Evolutionary conservation across 1,284 basidiomycete genomes (phyloP), one percentile per base, ranked within the genome.

Genomic region (Fomitopsis pinicola): DNA sequence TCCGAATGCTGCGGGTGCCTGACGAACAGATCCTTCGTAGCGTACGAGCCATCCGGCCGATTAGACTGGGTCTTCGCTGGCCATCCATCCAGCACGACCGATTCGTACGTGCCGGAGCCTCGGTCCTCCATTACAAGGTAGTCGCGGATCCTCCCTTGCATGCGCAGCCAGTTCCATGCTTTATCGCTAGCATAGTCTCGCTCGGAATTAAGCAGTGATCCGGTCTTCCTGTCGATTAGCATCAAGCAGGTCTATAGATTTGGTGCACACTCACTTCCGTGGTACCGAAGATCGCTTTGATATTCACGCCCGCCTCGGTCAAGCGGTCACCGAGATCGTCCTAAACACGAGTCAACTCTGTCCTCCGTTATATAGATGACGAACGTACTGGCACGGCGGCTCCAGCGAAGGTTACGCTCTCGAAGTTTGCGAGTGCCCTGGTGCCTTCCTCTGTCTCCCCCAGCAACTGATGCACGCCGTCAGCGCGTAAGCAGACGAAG

Each of bases 81-180:
- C 79, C 84, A 88, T 1, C 83, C 84, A 53, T 83, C 78, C 53
- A 78, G 73, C 55, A 86, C 77, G 40, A 83, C 77, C 4, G 84
- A 73, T 67, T 88, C 86, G 64, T 76, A 84, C 0, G 78, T 79
- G 44, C 75, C 75, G 14, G 73, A 73, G 0, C 78, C 81, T 44
- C 73, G 75, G 12, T 77, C 74, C 58, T 80, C 80, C 60, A 85
- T 77, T 42, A 74, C 72, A 57, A 84, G 65, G 70, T 79, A 85
- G 48, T 79, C 68, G 8, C 69, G 66, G 38, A 76, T 57, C 63
- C 69, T 12, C 68, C 60, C 46, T 64, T 63, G 1, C 68, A 76
- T 64, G 60, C 82, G 68, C 68, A 86, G 72, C 76, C 81, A 87
- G 66, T 84, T 84, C 86, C 87, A 89, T 22, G 71, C 79, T 64